Evolutionary conservation across 495 filamentous ascomycete species (phyloP).

Genomic region (Aspergillus taichungensis): DNA sequence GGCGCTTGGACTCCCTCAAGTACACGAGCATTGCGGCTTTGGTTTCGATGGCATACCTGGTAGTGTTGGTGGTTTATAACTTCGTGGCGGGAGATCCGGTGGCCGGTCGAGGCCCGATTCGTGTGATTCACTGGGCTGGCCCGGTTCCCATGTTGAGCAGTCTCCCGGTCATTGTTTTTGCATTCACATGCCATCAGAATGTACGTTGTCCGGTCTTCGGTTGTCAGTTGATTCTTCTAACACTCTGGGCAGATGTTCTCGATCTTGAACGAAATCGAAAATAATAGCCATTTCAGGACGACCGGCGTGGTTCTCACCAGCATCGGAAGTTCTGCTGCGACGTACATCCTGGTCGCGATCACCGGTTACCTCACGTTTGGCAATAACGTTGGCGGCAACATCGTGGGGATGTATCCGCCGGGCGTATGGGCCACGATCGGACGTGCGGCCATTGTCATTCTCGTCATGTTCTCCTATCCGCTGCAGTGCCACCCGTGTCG

Average conservation of each 20-base stretch:
- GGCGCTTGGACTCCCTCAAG: constrained; percentile 86
- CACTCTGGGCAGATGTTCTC: constrained; percentile 76
- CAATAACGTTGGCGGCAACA: constrained; percentile 77
- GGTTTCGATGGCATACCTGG: constrained; percentile 86
- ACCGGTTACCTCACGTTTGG: constrained; percentile 95
- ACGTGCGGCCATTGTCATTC: constrained; percentile 87
- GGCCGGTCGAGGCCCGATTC: constrained; percentile 60
- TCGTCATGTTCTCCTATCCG: constrained; percentile 95
- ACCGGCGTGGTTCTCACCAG: constrained; percentile 72
- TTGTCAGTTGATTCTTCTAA: background rate
- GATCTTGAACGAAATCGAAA: constrained; percentile 85
- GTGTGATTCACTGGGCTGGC: constrained; percentile 67
- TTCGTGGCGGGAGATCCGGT: constrained; percentile 72
- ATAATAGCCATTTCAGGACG: constrained; percentile 75
- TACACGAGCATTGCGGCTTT: constrained; percentile 92
- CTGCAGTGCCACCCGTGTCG: constrained; percentile 92
- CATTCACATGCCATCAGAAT: constrained; percentile 98
- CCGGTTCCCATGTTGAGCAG: constrained; percentile 70
- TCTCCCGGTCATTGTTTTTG: constrained; percentile 92
- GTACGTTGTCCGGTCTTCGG: constrained; percentile 35
- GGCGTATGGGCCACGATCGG: constrained; percentile 83
- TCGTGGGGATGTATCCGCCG: constrained; percentile 83
- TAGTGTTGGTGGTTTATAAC: constrained; percentile 85
- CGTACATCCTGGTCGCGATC: constrained; percentile 87
- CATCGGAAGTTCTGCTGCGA: constrained; percentile 67